These are phyloP conservation scores for Lachnellula arida DNA, from an alignment of 2,329 filamentous ascomycete genomes.

Conservation along the genomic window DNA sequence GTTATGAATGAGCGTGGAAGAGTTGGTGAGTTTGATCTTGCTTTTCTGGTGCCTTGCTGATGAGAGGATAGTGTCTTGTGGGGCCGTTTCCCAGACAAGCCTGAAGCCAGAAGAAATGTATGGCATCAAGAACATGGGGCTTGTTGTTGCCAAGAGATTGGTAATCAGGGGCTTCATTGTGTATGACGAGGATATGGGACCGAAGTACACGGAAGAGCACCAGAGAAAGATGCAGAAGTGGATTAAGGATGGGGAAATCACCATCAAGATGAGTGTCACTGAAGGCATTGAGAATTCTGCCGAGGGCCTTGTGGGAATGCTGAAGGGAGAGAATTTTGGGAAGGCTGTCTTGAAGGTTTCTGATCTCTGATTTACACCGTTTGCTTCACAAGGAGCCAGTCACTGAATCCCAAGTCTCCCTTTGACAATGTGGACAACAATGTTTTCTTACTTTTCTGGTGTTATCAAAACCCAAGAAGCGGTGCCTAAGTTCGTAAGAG, in stretches of 20 bases:
- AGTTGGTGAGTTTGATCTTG: constrained; percentile 37
- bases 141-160: constrained; percentile 55
- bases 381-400: too few species aligned
- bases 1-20: constrained; percentile 59
- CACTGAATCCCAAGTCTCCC: too few species aligned
- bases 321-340: constrained; percentile 65
- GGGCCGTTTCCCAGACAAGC: constrained; percentile 67
- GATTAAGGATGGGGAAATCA: constrained; percentile 62
- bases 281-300: constrained; percentile 61
- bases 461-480: too few species aligned
- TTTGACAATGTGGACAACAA: too few species aligned
- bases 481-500: too few species aligned
- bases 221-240: constrained; percentile 63
- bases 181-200: constrained; percentile 53
- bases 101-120: constrained; percentile 47
- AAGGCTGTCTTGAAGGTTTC: constrained; percentile 56
- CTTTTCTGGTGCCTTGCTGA: background rate
- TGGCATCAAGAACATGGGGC: constrained; percentile 54
- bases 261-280: constrained; percentile 53
- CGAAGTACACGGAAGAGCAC: constrained; percentile 56
- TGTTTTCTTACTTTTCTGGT: too few species aligned
- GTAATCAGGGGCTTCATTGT: constrained; percentile 65
- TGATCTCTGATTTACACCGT: constrained; percentile 20
- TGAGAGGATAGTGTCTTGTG: constrained; percentile 40
- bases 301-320: constrained; percentile 60